A percentile compares a stretch with the other conserved stretches of the same genome.
Evolutionary conservation across 495 filamentous ascomycete genomes (phyloP).

Genomic region (Talaromyces stipitatus): DNA sequence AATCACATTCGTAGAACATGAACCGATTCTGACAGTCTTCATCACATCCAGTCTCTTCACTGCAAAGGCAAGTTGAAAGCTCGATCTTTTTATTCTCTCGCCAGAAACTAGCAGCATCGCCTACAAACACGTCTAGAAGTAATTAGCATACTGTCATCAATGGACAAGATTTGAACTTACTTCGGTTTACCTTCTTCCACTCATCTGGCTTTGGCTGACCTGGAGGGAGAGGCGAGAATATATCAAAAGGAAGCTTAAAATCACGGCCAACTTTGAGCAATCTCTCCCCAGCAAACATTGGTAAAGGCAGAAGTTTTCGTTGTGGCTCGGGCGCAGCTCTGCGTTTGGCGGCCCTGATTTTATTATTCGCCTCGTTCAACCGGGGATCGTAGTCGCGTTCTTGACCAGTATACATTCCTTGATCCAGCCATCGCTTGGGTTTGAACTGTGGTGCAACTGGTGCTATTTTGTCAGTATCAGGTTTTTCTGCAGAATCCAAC

Average conservation of each 20-base stretch:
- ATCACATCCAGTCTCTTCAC: slow-evolving; percentile 68
- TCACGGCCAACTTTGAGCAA: slow-evolving; percentile 61
- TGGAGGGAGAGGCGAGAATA: slow-evolving; percentile 77
- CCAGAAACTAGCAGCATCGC: slow-evolving; percentile 81
- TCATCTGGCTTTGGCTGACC: slow-evolving; percentile 86
- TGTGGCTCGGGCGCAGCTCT: slow-evolving; percentile 34
- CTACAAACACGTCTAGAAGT: slow-evolving; percentile 75
- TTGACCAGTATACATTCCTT: slow-evolving; percentile 89
- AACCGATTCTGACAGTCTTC: slow-evolving; percentile 87
- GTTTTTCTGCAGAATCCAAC: slow-evolving; percentile 27
- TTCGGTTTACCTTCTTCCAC: slow-evolving; percentile 84
- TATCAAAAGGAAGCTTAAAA: slow-evolving; percentile 82
- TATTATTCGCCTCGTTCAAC: slow-evolving; percentile 55
- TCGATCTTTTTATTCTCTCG: slow-evolving; percentile 67
- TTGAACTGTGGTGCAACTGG: slow-evolving; percentile 29
- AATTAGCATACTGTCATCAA: slow-evolving; percentile 11
- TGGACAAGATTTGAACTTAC: slow-evolving; percentile 39
- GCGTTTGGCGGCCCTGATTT: slow-evolving; percentile 40
- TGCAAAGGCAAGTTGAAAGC: slow-evolving; percentile 75
- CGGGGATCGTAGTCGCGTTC: slow-evolving; percentile 54
- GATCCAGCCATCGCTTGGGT: slow-evolving; percentile 65
- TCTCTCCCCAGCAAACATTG: slow-evolving; percentile 56
- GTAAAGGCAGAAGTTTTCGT: slow-evolving; percentile 50
- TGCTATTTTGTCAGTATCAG: slow-evolving; percentile 25
- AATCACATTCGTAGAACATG: slow-evolving; percentile 96